Evolutionary conservation across 176 grass and related monocot genomes (phyloP).

Genomic region (Musa acuminata): DNA sequence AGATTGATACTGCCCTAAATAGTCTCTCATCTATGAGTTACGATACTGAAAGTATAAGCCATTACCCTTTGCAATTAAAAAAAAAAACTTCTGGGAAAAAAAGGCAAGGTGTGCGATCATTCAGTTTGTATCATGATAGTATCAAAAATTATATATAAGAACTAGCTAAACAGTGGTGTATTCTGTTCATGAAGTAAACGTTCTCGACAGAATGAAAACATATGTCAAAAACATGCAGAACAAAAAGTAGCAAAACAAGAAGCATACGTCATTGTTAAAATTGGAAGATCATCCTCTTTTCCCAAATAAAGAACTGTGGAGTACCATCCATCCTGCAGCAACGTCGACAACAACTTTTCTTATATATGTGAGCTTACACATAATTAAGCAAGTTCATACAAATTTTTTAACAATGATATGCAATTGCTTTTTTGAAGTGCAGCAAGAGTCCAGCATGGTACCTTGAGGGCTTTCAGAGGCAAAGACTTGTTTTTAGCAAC

Average conservation of each 20-base stretch:
- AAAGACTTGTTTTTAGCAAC: conserved; percentile 53
- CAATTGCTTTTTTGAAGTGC: conserved; percentile 3
- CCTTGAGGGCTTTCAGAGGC: conserved; percentile 62
- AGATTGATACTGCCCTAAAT: background rate
- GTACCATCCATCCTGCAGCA: conserved; percentile 75
- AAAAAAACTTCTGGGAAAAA: too few species aligned
- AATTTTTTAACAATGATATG: conserved; percentile 9
- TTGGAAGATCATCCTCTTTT: conserved; percentile 66
- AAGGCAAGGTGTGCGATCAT: too few species aligned
- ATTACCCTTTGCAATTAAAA: background rate
- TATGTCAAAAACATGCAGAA: background rate
- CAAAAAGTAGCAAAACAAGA: background rate
- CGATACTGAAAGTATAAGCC: background rate
- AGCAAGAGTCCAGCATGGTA: conserved; percentile 22
- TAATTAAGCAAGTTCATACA: background rate
- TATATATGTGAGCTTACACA: background rate
- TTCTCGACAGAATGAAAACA: background rate
- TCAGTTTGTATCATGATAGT: background rate
- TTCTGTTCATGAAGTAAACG: background rate
- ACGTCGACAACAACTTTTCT: background rate
- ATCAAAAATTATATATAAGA: background rate
- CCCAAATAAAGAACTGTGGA: conserved; percentile 78
- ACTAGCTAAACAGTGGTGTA: background rate
- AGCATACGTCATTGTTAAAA: conserved; percentile 78
- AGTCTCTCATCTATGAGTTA: background rate